phyloP scores from a whole-genome alignment of 371 early-diverging fungal genomes.

The Chytridiales sp. region DNA sequence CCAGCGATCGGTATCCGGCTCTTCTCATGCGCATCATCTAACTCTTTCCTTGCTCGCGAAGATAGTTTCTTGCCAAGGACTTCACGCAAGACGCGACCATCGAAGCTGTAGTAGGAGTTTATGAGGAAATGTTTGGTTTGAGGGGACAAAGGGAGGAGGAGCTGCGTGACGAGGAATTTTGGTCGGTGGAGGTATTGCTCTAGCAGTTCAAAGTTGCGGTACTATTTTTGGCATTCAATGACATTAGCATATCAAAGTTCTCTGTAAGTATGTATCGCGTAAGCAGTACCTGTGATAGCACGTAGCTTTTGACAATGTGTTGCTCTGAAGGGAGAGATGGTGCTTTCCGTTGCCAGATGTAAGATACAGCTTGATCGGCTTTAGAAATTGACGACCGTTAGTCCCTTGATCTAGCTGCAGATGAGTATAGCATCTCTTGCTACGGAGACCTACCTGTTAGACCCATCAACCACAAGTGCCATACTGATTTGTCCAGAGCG shows the following conservation, averaged over 20 bases:
- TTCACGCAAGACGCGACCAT: constrained; percentile 52
- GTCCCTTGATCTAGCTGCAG: too few species aligned
- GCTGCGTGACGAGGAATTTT: constrained; percentile 34
- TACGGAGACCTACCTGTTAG: constrained; percentile 22
- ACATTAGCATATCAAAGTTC: neutral
- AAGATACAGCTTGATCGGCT: constrained; percentile 25
- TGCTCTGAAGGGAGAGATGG: constrained; percentile 5
- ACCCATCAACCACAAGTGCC: constrained; percentile 42
- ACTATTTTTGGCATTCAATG: constrained; percentile 17
- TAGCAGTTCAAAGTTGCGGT: constrained; percentile 43
- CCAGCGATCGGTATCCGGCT: constrained; percentile 50
- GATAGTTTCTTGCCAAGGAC: constrained; percentile 52
- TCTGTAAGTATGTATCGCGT: neutral
- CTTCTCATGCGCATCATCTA: constrained; percentile 49
- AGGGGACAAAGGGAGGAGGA: constrained; percentile 43
- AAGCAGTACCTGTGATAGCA: constrained; percentile 27
- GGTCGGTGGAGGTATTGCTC: constrained; percentile 42
- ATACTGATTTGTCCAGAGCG: constrained; percentile 17
- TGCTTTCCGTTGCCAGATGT: constrained; percentile 6
- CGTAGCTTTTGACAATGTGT: constrained; percentile 10
- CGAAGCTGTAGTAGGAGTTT: constrained; percentile 60
- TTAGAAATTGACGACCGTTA: too few species aligned
- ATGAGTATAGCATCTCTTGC: too few species aligned
- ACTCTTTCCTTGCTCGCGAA: constrained; percentile 36
- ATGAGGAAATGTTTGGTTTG: constrained; percentile 44